Base-by-base conservation (phyloP, 164 flowering plant genomes). In the Litsea cubeba region DNA sequence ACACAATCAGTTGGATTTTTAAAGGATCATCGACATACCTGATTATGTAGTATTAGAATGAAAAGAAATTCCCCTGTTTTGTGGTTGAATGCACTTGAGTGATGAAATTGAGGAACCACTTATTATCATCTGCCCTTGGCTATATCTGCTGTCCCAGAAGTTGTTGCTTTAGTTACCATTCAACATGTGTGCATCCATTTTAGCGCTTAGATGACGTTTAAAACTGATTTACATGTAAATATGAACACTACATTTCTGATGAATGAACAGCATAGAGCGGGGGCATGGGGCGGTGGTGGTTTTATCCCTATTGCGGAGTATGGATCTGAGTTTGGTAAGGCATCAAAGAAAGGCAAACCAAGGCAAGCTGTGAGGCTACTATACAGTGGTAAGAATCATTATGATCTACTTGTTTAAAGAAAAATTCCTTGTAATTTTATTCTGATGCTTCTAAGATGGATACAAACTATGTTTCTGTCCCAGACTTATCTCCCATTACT, bases 231-330 rank as follows among this genome's bases (percentile, higher is more conserved):
- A 2, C 25, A 50, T 25, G 5, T 54, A 6, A 23, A 40, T 72
- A 20, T 15, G 18, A 30, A 18, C 50, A 10, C 35, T 58, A 12
- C 65, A 40, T 25, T 17, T 71, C 17, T 10, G n/a, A 23, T 68
- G 57, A 70, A 50, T 68, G 57, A 70, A 50, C 92, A 94, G 98
- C 97, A 94, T 73, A 68, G 73, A 25, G 17, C 28, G 69, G 69
- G 64, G 85, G 85, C 18, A 86, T 85, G 62, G 84, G 88, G 86
- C 1, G 88, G 97, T 30, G 72, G 82, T 40, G 97, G 97, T 76
- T 94, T 86, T 75, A 90, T 94, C 79, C 97, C 97, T 12, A 92
- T 92, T 72, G 92, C 94, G 58, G 98, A 94, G 74, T 94, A 94
- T 82, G 98, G 98, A 80, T 68, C 80, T 0, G 92, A 92, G 81